Evolutionary conservation across 805 yeast genomes (phyloP).

Genomic region (Zygosaccharomyces gambellarensis): DNA sequence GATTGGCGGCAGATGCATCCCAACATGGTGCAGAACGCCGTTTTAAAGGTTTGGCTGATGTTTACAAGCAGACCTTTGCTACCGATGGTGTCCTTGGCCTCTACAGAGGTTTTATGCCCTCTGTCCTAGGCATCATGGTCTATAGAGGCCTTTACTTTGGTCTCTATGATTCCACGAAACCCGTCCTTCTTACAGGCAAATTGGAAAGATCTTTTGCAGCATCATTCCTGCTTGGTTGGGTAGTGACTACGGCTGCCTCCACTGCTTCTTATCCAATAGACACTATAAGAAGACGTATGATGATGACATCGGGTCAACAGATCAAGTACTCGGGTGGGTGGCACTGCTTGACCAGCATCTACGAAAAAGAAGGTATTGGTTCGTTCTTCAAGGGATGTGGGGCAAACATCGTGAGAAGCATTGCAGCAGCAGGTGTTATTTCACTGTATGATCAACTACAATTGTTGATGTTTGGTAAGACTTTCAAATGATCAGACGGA

Average conservation of each 20-base stretch:
- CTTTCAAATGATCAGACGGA: constrained; percentile 51
- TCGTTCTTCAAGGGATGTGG: constrained; percentile 97
- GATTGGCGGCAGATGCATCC: constrained; percentile 93
- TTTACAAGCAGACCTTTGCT: constrained; percentile 86
- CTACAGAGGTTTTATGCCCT: constrained; percentile 96
- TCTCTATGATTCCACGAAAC: constrained; percentile 89
- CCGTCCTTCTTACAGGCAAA: constrained; percentile 84
- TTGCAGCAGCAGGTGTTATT: constrained; percentile 97
- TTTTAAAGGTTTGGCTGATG: constrained; percentile 91
- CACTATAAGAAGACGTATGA: constrained; percentile 97
- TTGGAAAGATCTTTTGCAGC: constrained; percentile 87
- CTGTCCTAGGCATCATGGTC: constrained; percentile 89
- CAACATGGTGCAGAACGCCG: constrained; percentile 77
- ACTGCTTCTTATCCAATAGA: constrained; percentile 96
- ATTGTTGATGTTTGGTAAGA: constrained; percentile 86
- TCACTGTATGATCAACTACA: constrained; percentile 93
- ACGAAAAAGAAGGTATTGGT: constrained; percentile 82
- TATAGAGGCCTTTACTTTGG: constrained; percentile 98
- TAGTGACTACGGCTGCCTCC: constrained; percentile 93
- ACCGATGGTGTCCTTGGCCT: constrained; percentile 93
- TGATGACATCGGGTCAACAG: constrained; percentile 98
- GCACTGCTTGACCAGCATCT: constrained; percentile 81
- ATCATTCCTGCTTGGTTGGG: constrained; percentile 91
- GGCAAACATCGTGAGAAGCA: constrained; percentile 98
- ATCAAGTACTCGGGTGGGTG: constrained; percentile 88